A percentile compares a stretch with the other conserved stretches of the same genome.
These are phyloP conservation scores for Sporobolus alterniflorus DNA, from an alignment of 202 grass and related monocot species.

Conservation along the genomic window DNA sequence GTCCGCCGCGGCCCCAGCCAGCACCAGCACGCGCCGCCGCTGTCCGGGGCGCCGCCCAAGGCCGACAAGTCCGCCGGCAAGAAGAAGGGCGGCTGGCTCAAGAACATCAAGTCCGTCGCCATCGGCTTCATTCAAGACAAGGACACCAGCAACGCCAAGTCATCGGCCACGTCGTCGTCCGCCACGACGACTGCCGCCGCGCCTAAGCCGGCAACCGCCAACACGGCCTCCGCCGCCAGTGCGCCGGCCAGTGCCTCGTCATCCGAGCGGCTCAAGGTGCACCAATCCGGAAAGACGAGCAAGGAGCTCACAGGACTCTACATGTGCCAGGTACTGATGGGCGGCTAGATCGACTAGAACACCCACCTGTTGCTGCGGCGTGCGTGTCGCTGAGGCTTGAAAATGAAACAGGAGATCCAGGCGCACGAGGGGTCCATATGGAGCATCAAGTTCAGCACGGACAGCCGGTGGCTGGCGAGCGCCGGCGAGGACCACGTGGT, in stretches of 20 bases:
- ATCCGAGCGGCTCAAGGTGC: conserved; percentile 74
- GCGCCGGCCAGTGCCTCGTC: conserved; percentile 2
- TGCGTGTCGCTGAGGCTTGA: background rate
- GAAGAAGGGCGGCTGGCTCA: conserved; percentile 90
- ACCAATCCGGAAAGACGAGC: conserved; percentile 84
- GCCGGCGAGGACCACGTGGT: conserved; percentile 85
- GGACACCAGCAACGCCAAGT: conserved; percentile 37
- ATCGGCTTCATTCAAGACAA: conserved; percentile 75
- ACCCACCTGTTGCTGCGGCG: background rate
- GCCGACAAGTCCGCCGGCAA: conserved; percentile 48
- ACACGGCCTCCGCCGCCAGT: background rate
- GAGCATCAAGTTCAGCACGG: conserved; percentile 85
- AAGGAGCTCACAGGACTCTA: conserved; percentile 90
- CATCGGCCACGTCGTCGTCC: background rate
- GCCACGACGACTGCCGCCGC: background rate
- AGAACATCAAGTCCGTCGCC: conserved; percentile 88
- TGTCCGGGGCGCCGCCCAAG: conserved; percentile 38
- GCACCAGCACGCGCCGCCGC: conserved; percentile 11
- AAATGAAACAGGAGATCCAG: conserved; percentile 48
- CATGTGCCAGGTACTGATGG: conserved; percentile 54
- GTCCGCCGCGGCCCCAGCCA: conserved; percentile 64
- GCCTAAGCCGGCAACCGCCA: background rate
- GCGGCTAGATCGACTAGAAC: too few species aligned
- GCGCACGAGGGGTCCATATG: conserved; percentile 96
- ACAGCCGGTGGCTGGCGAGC: conserved; percentile 71